Evolutionary conservation across 2,329 filamentous ascomycete species (phyloP).

Genomic region (Colletotrichum australisinense): DNA sequence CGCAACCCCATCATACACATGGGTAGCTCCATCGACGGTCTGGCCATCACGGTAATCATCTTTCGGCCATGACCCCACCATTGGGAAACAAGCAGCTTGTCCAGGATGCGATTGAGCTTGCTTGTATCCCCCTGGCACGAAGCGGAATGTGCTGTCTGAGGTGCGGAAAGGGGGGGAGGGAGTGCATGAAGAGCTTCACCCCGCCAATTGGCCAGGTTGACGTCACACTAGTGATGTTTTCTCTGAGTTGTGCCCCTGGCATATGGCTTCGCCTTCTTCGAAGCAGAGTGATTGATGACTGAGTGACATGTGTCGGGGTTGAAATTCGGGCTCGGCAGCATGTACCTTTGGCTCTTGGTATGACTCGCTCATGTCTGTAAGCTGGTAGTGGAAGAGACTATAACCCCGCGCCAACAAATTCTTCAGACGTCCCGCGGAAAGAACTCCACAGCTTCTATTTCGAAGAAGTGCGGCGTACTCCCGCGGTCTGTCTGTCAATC

Average conservation of each 20-base stretch:
- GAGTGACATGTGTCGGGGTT: conserved; percentile 10
- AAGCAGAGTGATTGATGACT: neutral
- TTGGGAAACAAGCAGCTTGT: neutral
- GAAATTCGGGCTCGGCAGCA: neutral
- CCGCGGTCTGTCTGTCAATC: too few species aligned
- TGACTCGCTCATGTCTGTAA: conserved; percentile 21
- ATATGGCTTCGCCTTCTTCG: neutral
- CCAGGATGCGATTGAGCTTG: neutral
- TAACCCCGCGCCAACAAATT: conserved; percentile 16
- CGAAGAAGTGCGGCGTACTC: neutral
- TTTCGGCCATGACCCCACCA: conserved; percentile 15
- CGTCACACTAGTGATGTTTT: conserved; percentile 13
- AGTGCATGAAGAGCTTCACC: conserved; percentile 1
- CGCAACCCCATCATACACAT: neutral
- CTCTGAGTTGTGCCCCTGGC: neutral
- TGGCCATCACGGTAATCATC: conserved; percentile 5
- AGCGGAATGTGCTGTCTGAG: conserved; percentile 1
- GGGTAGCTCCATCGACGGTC: conserved; percentile 8
- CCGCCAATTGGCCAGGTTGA: conserved; percentile 31
- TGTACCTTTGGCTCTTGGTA: neutral
- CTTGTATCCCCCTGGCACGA: neutral
- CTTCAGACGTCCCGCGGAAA: conserved; percentile 1
- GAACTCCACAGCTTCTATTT: conserved; percentile 14
- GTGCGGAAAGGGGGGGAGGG: neutral
- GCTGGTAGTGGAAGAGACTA: neutral